phyloP scores from a whole-genome alignment of 2,329 filamentous ascomycete species.

The Calonectria hongkongensis region DNA sequence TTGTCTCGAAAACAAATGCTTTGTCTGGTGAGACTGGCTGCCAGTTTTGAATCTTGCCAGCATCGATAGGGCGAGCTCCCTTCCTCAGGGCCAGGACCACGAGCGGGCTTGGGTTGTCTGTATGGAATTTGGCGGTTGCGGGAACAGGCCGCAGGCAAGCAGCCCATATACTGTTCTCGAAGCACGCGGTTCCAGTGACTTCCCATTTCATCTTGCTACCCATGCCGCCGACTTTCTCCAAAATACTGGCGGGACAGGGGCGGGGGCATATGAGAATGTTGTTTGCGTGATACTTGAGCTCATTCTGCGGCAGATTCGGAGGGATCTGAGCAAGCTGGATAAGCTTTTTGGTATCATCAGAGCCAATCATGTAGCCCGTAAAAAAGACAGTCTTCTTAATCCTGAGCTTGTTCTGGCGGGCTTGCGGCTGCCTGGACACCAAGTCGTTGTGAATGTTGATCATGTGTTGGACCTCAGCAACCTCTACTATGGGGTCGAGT shows the following conservation, averaged over 20 bases:
- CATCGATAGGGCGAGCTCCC: slow-evolving; percentile 85
- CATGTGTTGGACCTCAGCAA: slow-evolving; percentile 90
- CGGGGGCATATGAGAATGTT: slow-evolving; percentile 92
- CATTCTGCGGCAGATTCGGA: slow-evolving; percentile 76
- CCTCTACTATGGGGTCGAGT: slow-evolving; percentile 86
- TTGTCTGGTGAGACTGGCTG: slow-evolving; percentile 82
- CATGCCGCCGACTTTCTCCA: slow-evolving; percentile 91
- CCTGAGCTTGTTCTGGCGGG: slow-evolving; percentile 70
- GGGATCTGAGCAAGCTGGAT: slow-evolving; percentile 82
- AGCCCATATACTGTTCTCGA: slow-evolving; percentile 91
- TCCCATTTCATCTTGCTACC: slow-evolving; percentile 90
- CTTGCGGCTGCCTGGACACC: slow-evolving; percentile 57
- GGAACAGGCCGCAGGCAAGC: slow-evolving; percentile 85
- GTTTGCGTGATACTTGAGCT: slow-evolving; percentile 89
- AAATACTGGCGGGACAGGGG: slow-evolving; percentile 81
- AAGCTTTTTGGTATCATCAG: slow-evolving; percentile 82
- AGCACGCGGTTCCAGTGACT: slow-evolving; percentile 83
- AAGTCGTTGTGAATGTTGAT: slow-evolving; percentile 89
- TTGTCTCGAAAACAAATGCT: slow-evolving; percentile 85
- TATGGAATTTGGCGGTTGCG: slow-evolving; percentile 80
- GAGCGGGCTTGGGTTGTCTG: slow-evolving; percentile 85
- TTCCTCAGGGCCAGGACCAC: slow-evolving; percentile 89
- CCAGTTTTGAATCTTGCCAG: slow-evolving; percentile 89
- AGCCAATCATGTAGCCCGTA: slow-evolving; percentile 90
- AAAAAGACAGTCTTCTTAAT: slow-evolving; percentile 94